Percentiles rank a stretch among this genome's conserved stretches.
Conservation (phyloP, 73 alveolate species). For the Tetrahymena thermophila region DNA sequence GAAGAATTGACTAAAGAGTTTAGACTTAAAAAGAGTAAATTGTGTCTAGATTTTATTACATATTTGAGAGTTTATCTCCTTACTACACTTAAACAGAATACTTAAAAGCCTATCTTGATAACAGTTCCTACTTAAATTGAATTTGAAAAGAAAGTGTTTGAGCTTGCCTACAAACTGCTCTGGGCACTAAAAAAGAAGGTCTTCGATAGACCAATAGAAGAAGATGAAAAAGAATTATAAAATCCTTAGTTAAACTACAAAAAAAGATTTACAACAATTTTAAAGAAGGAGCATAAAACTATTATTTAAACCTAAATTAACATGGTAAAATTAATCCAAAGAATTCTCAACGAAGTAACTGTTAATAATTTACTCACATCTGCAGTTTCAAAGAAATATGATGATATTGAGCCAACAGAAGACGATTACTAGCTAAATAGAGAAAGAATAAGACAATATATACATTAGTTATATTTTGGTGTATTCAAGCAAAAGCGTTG, state of each 20-base stretch:
- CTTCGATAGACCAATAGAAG: background rate
- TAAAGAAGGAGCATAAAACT: background rate
- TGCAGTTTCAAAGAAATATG: background rate
- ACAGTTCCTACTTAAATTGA: background rate
- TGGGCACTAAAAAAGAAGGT: background rate
- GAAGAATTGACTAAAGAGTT: background rate
- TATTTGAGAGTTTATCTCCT: background rate
- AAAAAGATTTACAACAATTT: background rate
- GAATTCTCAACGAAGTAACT: background rate
- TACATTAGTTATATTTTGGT: background rate
- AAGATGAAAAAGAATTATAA: background rate
- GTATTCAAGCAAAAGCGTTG: background rate
- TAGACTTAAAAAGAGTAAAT: background rate
- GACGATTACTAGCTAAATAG: background rate
- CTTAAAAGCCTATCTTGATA: background rate
- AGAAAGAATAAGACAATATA: background rate
- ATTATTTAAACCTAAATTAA: background rate
- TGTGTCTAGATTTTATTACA: background rate
- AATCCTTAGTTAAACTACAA: background rate
- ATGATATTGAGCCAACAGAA: background rate
- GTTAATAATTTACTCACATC: background rate
- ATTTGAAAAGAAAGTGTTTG: background rate
- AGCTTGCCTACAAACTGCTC: background rate
- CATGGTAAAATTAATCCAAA: background rate
- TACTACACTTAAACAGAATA: background rate